Base-by-base conservation (phyloP, 768 basidiomycete species). In the Tephrocybe sp. region DNA sequence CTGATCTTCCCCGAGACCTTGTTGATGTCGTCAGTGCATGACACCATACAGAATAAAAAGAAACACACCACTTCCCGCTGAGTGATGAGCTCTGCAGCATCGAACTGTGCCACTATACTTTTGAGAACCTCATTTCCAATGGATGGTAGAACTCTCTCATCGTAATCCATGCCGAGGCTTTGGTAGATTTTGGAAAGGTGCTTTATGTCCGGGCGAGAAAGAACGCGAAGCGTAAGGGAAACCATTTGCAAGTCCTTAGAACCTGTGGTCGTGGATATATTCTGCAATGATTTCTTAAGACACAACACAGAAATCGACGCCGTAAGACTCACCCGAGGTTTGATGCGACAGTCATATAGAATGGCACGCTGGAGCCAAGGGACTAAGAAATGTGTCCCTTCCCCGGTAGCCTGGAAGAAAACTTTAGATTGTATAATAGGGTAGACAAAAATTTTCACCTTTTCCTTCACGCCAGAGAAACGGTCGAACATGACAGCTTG, bases 221-320 rank as follows among this genome's bases (percentile, higher is more conserved):
- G 82, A 28, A 99, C 96, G 49, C 97, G 89, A 43, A 98, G 80
- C 0, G 96, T 98, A 46, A 99, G 86, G 27, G 95, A 90, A 48
- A 99, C 92, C 93, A 98, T 98, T 70, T 98, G 96, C 71, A 99
- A 73, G 67, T 99, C 94, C 66, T 98, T 98, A 9, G 95, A 98
- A 27, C 97, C 97, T 19, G 97, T 98, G 1, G 91, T 97, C 2
- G 97, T 98, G n/a, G 91, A 94, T 49, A 98, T 98, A 64, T 97
- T 97, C 92, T 96, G 55, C 4, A 52, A 15, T 44, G 42, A 34
- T 41, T 30, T 1, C 39, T 55, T 28, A 27, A 36, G 36, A 24
- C 31, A 35, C 13, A 37, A 15, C 9, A 19, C 18, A 15, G 36
- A 21, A 15, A 40, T 19, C 19, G 27, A 34, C 51, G 9, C 34